Evolutionary conservation across 2,329 filamentous ascomycete genomes (phyloP).

Genomic region (Fusarium mangiferae): DNA sequence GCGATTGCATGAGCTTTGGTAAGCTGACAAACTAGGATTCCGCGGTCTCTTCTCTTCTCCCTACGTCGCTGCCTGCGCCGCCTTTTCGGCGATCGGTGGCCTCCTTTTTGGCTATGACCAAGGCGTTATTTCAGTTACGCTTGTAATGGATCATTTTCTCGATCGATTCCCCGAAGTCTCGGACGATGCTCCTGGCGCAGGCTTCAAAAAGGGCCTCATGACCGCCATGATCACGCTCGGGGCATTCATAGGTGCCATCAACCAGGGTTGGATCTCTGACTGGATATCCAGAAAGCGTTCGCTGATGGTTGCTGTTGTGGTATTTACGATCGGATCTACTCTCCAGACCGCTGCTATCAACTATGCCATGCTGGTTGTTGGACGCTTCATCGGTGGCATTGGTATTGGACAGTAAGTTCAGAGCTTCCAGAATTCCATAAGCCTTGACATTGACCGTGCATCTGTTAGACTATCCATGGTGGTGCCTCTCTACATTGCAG

Average conservation of each 20-base stretch:
- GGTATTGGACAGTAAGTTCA: slow-evolving; percentile 49
- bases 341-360: slow-evolving; percentile 55
- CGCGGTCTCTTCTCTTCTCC: slow-evolving; percentile 46
- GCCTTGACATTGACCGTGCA: neutral
- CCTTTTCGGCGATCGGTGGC: slow-evolving; percentile 51
- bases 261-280: slow-evolving; percentile 53
- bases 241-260: slow-evolving; percentile 59
- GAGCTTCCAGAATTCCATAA: rapidly evolving
- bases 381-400: slow-evolving; percentile 56
- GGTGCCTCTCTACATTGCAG: slow-evolving; percentile 57
- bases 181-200: slow-evolving; percentile 50
- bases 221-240: slow-evolving; percentile 60
- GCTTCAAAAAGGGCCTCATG: slow-evolving; percentile 55
- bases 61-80: slow-evolving; percentile 48
- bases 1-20: neutral
- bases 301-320: slow-evolving; percentile 48
- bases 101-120: slow-evolving; percentile 54
- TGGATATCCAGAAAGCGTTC: slow-evolving; percentile 47
- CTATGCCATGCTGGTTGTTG: slow-evolving; percentile 55
- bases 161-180: slow-evolving; percentile 48
- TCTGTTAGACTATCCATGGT: slow-evolving; percentile 44
- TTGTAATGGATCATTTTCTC: slow-evolving; percentile 51
- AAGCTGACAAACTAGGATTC: slow-evolving; percentile 38
- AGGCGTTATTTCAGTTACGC: slow-evolving; percentile 53
- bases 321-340: slow-evolving; percentile 54